These are phyloP conservation scores for Collariella sp. DNA, from an alignment of 495 filamentous ascomycete genomes.

Conservation along the genomic window DNA sequence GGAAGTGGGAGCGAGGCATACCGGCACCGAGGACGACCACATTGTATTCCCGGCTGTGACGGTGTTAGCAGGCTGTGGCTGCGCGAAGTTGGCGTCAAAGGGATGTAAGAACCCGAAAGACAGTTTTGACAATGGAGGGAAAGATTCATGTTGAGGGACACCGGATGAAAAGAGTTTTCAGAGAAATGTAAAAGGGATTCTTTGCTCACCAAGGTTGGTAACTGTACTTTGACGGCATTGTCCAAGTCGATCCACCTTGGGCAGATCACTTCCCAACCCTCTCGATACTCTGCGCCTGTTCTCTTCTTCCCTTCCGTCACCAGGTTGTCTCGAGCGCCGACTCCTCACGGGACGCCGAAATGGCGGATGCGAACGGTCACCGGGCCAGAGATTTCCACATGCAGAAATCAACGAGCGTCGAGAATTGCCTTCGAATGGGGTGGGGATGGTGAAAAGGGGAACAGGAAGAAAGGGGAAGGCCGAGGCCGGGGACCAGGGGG, in stretches of 20 bases:
- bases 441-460: background rate
- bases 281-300: background rate
- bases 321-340: constrained; percentile 12
- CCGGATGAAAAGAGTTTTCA: too few relatives aligned
- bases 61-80: constrained; percentile 3
- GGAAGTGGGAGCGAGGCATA: constrained; percentile 11
- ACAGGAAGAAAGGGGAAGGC: constrained; percentile 4
- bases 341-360: constrained; percentile 25
- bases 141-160: background rate
- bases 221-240: constrained; percentile 24
- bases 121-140: background rate
- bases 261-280: constrained; percentile 6
- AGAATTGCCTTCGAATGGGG: constrained; percentile 2
- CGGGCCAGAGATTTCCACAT: constrained; percentile 18
- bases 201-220: constrained; percentile 27
- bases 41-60: constrained; percentile 27
- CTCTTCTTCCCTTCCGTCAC: constrained; percentile 1
- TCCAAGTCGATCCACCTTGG: constrained; percentile 9
- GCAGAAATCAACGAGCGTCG: constrained; percentile 16
- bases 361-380: constrained; percentile 18
- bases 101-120: background rate
- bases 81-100: background rate
- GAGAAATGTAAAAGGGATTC: background rate
- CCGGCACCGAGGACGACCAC: constrained; percentile 31
- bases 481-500: constrained; percentile 8